These are phyloP conservation scores for Suhomyces xylopsoci DNA, from an alignment of 805 yeast genomes.

Conservation along the genomic window DNA sequence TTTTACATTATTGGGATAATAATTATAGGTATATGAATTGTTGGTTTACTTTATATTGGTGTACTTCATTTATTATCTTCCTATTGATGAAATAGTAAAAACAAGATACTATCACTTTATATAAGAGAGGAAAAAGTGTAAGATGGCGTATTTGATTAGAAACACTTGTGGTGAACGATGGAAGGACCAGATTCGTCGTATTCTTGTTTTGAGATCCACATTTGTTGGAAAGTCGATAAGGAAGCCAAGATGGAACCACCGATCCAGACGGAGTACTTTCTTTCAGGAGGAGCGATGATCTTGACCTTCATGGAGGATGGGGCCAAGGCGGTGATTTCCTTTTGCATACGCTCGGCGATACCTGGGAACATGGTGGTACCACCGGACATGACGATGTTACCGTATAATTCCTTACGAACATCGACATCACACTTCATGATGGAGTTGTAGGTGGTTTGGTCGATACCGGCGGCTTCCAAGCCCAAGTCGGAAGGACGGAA, in stretches of 20 bases:
- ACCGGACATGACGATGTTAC: constrained; percentile 99
- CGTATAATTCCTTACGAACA: constrained; percentile 97
- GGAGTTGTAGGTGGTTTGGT: constrained; percentile 92
- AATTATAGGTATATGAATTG: too few relatives aligned
- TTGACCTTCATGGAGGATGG: constrained; percentile 99
- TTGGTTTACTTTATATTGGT: too few relatives aligned
- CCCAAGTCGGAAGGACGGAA: constrained; percentile 95
- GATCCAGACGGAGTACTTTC: constrained; percentile 99
- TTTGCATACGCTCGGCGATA: constrained; percentile 99
- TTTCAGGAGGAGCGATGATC: constrained; percentile 98
- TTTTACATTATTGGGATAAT: too few relatives aligned
- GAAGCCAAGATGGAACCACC: constrained; percentile 99
- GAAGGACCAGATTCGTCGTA: constrained; percentile 99
- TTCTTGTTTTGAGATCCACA: constrained; percentile 99
- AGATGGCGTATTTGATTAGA: constrained; percentile 32
- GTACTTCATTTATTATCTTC: constrained; percentile 3
- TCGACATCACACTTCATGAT: constrained; percentile 99
- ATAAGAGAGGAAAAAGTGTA: constrained; percentile 3
- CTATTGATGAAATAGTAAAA: background rate
- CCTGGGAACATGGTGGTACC: constrained; percentile 99
- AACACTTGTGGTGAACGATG: constrained; percentile 94
- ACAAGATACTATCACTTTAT: constrained; percentile 3
- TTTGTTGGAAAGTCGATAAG: constrained; percentile 99
- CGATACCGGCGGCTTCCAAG: constrained; percentile 97
- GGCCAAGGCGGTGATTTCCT: constrained; percentile 99